Base-by-base conservation (phyloP, 345 rosid species). In the Syzygium aqueum region DNA sequence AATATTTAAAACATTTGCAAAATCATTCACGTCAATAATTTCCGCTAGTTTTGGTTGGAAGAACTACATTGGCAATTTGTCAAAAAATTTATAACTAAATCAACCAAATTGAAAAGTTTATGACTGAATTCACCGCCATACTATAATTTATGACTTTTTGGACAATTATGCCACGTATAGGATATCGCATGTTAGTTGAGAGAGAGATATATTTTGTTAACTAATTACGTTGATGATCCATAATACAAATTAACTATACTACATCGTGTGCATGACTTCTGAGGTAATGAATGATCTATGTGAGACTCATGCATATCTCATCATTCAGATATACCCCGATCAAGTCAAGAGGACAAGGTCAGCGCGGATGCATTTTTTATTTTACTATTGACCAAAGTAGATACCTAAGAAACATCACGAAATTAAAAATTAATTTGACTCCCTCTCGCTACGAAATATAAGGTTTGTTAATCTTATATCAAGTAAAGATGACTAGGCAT, bases 181-280 rank as follows among this genome's bases (percentile, higher is more conserved):
- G 11, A 59, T 25, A 27, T 27, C 2, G 1, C 30, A 11, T 59
- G 11, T 27, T 27, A 59, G 30, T 25, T n/a, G 73, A 86, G 92
- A 85, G 84, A 94, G 28, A 93, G 89, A 86, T 13, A 3, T 22
- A 2, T 67, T 43, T 8, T 17, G 43, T 30, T 30, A 8, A 67
- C 12, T 67, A 67, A 17, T 30, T 67, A 30, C 23, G 11, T 67
- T 16, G 43, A 67, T 28, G 77, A n/a, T 63, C 77, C 10, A 28
- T n/a, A 3, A 63, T 28, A 28, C 43, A 30, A 67, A 67, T 30
- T 9, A 30, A 67, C 23, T 8, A 33, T 67, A 30, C 23, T 21
- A 33, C 43, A 65, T 65, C 22, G 22, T 7, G 0, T 30, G 22
- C 78, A 37, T 30, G 46, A 67, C 78, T 67, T 33, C 46, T 8